Evolutionary conservation across 768 basidiomycete genomes (phyloP), one percentile per base, ranked within the genome.

Genomic region (Kwoniella shandongensis): DNA sequence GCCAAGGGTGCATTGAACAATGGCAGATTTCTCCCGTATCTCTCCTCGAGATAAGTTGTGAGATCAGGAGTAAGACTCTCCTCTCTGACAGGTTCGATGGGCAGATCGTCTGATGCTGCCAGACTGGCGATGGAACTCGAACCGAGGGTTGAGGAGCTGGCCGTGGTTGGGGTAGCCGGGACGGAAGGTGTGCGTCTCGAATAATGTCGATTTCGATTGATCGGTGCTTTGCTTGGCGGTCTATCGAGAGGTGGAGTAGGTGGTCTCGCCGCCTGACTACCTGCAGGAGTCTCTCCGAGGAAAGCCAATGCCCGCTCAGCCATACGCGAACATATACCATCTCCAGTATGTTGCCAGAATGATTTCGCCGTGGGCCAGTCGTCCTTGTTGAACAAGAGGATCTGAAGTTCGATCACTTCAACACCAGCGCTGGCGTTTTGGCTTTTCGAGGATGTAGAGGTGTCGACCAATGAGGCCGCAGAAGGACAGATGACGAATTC

Each of bases 261-360:
- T 13, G 51, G 44, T n/a, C 58, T 38, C 11, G 44, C 44, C 17
- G 36, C 39, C n/a, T 48, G 48, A 26, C 39, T 42, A 12, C 65
- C 65, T 15, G 76, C 72, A 8, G 75, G 71, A 8, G 65, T 61
- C 26, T 82, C 82, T 0, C 85, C 82, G 1, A 92, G 80, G 66
- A 90, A 79, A 26, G 84, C 80, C 40, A 98, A 80, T 70, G 88
- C 91, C 55, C 84, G 81, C 57, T 92, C 91, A 3, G 91, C 91
- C 18, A 88, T 78, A 6, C 94, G 85, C 59, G 89, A 91, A 2
- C 88, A 91, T 38, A 99, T 86, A 1, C 93, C 92, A 57, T 88
- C 79, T 0, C 94, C 94, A 0, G 88, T 85, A 73, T 97, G 94
- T 65, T 97, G 93, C 94, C 94, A 98, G 77, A 93, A 97, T 74